A percentile compares a stretch with the other conserved stretches of the same genome.
These are phyloP conservation scores for Setaria viridis DNA, from an alignment of 202 grass and related monocot genomes.

Conservation along the genomic window DNA sequence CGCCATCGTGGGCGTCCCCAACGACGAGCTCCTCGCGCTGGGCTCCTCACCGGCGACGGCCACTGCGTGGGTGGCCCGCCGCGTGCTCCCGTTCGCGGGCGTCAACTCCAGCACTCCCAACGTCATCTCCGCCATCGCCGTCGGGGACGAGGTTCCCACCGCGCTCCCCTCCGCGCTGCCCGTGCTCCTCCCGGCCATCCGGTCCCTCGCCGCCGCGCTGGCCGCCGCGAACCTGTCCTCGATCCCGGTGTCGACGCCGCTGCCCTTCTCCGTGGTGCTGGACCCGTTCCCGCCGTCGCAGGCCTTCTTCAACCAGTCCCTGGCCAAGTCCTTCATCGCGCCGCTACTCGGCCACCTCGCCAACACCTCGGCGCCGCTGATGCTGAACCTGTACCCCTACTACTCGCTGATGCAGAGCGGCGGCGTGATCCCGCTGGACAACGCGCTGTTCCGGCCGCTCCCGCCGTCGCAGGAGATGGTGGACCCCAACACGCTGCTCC, in stretches of 20 bases:
- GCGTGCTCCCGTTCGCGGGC: slow-evolving; percentile 64
- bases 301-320: slow-evolving; percentile 92
- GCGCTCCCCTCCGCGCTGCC: slow-evolving; percentile 78
- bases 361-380: slow-evolving; percentile 78
- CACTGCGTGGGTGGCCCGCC: slow-evolving; percentile 67
- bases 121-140: slow-evolving; percentile 74
- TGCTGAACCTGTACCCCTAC: slow-evolving; percentile 98
- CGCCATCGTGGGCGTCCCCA: slow-evolving; percentile 86
- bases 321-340: slow-evolving; percentile 61
- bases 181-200: slow-evolving; percentile 81
- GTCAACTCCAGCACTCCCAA: slow-evolving; percentile 35
- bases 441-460: slow-evolving; percentile 84
- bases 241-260: slow-evolving; percentile 84
- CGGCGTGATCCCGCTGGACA: slow-evolving; percentile 82
- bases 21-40: slow-evolving; percentile 87
- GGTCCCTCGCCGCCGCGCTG: slow-evolving; percentile 63
- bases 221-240: slow-evolving; percentile 70
- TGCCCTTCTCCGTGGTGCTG: slow-evolving; percentile 82
- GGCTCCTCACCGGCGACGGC: slow-evolving; percentile 77
- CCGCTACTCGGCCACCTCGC: slow-evolving; percentile 79
- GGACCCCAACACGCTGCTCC: slow-evolving; percentile 95
- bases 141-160: slow-evolving; percentile 86
- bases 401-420: slow-evolving; percentile 87
- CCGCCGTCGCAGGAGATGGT: slow-evolving; percentile 85
- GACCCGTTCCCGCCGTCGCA: slow-evolving; percentile 95